These are phyloP conservation scores for Pseudoturritis turrita DNA, from an alignment of 345 rosid species.

Conservation along the genomic window DNA sequence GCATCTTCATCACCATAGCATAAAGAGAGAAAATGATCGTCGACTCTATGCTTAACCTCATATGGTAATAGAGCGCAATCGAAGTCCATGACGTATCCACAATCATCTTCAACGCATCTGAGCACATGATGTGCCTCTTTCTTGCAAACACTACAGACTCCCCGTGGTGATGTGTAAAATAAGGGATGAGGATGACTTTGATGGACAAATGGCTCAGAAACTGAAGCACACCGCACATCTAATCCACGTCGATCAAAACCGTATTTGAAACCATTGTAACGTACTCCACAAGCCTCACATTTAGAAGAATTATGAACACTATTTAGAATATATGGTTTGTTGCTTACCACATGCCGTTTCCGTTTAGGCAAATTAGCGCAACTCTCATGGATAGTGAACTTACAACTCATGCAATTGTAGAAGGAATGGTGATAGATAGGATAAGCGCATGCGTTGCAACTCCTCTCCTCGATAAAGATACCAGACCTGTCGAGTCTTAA, in stretches of 20 bases:
- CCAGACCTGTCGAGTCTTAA: neutral
- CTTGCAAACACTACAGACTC: neutral
- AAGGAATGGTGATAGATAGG: neutral
- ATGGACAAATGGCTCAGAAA: neutral
- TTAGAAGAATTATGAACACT: neutral
- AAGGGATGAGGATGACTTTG: neutral
- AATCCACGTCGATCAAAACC: neutral
- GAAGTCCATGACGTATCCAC: neutral
- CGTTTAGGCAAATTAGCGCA: neutral
- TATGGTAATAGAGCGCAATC: neutral
- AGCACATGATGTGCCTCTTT: neutral
- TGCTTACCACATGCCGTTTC: neutral
- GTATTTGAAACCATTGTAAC: neutral
- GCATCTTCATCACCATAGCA: neutral
- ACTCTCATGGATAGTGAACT: neutral
- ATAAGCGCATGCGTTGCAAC: neutral
- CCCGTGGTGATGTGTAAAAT: neutral
- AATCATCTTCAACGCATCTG: neutral
- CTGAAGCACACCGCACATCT: neutral
- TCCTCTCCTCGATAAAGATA: neutral
- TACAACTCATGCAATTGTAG: neutral
- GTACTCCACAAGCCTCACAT: neutral
- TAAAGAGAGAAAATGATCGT: neutral
- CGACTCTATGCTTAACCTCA: neutral
- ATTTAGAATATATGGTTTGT: neutral